A percentile compares a stretch with the other conserved stretches of the same genome.
These are phyloP conservation scores for Aspergillus sp. DNA, from an alignment of 2,329 filamentous ascomycete species.

Conservation along the genomic window DNA sequence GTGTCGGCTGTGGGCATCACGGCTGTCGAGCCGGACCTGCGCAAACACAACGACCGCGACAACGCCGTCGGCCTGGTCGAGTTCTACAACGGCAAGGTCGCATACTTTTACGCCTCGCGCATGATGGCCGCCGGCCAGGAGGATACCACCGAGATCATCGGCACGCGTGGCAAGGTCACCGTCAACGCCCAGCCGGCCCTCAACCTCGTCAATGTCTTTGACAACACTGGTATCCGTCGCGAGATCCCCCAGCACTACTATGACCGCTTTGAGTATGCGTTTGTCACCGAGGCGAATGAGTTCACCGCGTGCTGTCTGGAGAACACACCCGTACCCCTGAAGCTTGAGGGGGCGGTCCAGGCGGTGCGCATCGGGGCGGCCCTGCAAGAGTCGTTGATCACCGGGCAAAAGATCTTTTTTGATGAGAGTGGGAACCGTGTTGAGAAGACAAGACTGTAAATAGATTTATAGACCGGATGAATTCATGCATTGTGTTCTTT, in stretches of 20 bases:
- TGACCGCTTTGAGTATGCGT: conserved; percentile 62
- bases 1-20: conserved; percentile 57
- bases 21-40: conserved; percentile 57
- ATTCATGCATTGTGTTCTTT: not conserved
- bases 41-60: conserved; percentile 58
- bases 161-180: conserved; percentile 61
- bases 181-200: conserved; percentile 59
- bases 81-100: conserved; percentile 62
- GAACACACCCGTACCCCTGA: conserved; percentile 53
- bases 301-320: conserved; percentile 61
- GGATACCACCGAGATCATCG: conserved; percentile 66
- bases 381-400: conserved; percentile 56
- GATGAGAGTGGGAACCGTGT: conserved; percentile 52
- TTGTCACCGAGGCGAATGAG: conserved; percentile 63
- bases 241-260: conserved; percentile 64
- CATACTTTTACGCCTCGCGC: conserved; percentile 61
- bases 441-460: conserved; percentile 24
- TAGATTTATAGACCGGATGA: not conserved
- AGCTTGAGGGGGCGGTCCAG: conserved; percentile 56
- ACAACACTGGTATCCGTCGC: conserved; percentile 53
- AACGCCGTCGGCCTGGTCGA: conserved; percentile 65
- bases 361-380: conserved; percentile 59
- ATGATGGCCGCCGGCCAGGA: conserved; percentile 70
- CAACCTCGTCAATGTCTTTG: conserved; percentile 57
- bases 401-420: conserved; percentile 58